Evolutionary conservation across 2,329 filamentous ascomycete genomes (phyloP).

Genomic region (Elsinoe fawcettii): DNA sequence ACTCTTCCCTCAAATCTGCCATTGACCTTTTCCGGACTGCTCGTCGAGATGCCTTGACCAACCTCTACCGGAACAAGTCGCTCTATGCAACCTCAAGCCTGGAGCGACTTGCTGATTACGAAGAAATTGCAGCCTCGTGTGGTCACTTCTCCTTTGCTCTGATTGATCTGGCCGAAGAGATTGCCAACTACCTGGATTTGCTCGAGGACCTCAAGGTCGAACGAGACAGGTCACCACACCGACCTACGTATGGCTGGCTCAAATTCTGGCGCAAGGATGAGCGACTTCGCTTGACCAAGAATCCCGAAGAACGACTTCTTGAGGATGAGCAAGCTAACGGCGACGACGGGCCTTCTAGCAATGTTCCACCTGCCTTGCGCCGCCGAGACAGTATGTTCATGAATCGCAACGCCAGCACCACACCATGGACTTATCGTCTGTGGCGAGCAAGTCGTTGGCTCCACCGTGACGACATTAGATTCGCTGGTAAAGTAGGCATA

Average conservation of each 20-base stretch:
- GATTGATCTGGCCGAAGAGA: constrained; percentile 83
- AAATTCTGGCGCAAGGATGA: constrained; percentile 60
- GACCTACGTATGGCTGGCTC: constrained; percentile 76
- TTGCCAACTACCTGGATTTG: constrained; percentile 72
- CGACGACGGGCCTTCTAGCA: constrained; percentile 6
- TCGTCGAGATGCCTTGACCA: constrained; percentile 64
- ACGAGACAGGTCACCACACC: constrained; percentile 52
- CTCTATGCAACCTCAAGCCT: constrained; percentile 60
- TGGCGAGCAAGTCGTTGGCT: constrained; percentile 51
- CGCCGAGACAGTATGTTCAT: neutral
- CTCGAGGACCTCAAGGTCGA: constrained; percentile 74
- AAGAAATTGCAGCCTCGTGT: constrained; percentile 95
- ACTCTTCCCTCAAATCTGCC: constrained; percentile 71
- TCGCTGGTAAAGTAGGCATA: constrained; percentile 86
- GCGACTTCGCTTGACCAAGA: constrained; percentile 10
- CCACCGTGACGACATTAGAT: constrained; percentile 60
- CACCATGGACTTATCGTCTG: constrained; percentile 38
- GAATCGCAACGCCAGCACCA: constrained; percentile 10
- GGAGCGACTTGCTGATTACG: constrained; percentile 81
- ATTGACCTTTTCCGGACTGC: constrained; percentile 70
- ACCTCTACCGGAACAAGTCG: constrained; percentile 74
- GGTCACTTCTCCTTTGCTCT: constrained; percentile 93
- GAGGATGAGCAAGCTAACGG: neutral
- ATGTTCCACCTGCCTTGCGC: neutral
- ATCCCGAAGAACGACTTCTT: constrained; percentile 4